These are phyloP conservation scores for Suillus plorans DNA, from an alignment of 768 basidiomycete genomes.

Conservation along the genomic window DNA sequence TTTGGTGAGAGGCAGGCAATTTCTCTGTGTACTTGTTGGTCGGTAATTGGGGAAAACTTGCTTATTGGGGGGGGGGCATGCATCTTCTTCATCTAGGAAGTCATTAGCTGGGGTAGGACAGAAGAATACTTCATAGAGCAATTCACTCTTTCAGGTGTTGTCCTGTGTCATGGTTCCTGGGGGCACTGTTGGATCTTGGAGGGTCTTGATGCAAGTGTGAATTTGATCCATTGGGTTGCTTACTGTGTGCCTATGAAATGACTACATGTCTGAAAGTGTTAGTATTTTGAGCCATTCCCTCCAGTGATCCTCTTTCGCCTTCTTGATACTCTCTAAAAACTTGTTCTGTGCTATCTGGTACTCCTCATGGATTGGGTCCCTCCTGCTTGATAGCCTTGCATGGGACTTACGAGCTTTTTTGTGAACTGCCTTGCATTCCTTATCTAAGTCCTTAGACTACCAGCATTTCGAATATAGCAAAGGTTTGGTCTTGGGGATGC, in stretches of 20 bases:
- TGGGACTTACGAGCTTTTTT: background rate
- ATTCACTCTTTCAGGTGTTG: background rate
- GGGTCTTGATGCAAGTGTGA: background rate
- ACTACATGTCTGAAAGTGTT: background rate
- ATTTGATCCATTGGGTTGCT: background rate
- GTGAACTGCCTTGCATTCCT: background rate
- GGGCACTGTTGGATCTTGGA: background rate
- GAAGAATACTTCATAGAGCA: background rate
- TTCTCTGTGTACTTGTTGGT: background rate
- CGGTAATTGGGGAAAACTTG: background rate
- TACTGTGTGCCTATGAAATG: background rate
- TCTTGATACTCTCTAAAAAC: background rate
- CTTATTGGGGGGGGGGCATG: background rate
- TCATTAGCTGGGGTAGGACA: background rate
- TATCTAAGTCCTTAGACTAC: background rate
- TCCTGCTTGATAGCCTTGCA: background rate
- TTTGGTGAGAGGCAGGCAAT: background rate
- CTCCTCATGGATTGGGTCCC: background rate
- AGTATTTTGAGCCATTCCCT: background rate
- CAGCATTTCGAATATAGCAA: background rate
- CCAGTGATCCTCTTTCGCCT: background rate
- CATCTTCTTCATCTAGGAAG: background rate
- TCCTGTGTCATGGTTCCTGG: fast-evolving
- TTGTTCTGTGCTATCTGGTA: background rate
- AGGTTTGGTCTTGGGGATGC: too few species aligned